phyloP scores from a whole-genome alignment of 805 yeast species.

The Ascoidea asiatica region DNA sequence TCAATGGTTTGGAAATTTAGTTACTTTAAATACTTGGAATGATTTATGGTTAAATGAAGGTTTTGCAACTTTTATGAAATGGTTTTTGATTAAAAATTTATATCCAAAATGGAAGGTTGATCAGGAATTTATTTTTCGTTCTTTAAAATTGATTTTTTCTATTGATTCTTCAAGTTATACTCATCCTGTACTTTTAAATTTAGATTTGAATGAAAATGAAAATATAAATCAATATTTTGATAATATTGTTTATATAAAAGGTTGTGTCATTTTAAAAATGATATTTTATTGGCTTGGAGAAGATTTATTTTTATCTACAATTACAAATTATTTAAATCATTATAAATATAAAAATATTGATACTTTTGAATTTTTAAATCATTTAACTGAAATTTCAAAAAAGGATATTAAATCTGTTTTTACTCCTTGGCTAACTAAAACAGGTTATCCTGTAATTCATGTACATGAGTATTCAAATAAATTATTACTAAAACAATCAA shows the following conservation, averaged over 20 bases:
- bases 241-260: constrained; percentile 69
- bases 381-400: constrained; percentile 50
- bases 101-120: constrained; percentile 78
- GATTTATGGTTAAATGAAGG: constrained; percentile 86
- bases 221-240: constrained; percentile 79
- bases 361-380: constrained; percentile 60
- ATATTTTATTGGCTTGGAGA: constrained; percentile 57
- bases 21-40: constrained; percentile 92
- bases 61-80: constrained; percentile 80
- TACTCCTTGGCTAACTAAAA: constrained; percentile 58
- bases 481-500: constrained; percentile 36
- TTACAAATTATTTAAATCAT: constrained; percentile 49
- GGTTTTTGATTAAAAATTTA: constrained; percentile 51
- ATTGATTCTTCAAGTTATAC: constrained; percentile 19
- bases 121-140: constrained; percentile 35
- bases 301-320: constrained; percentile 59
- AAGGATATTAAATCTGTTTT: constrained; percentile 44
- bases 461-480: constrained; percentile 27
- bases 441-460: constrained; percentile 60
- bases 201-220: constrained; percentile 62
- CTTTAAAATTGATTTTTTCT: constrained; percentile 41
- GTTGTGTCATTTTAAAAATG: constrained; percentile 71
- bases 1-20: constrained; percentile 85
- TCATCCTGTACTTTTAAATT: constrained; percentile 70
- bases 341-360: constrained; percentile 60